phyloP scores from a whole-genome alignment of 495 filamentous ascomycete species.

The Aspergillus asperescens region DNA sequence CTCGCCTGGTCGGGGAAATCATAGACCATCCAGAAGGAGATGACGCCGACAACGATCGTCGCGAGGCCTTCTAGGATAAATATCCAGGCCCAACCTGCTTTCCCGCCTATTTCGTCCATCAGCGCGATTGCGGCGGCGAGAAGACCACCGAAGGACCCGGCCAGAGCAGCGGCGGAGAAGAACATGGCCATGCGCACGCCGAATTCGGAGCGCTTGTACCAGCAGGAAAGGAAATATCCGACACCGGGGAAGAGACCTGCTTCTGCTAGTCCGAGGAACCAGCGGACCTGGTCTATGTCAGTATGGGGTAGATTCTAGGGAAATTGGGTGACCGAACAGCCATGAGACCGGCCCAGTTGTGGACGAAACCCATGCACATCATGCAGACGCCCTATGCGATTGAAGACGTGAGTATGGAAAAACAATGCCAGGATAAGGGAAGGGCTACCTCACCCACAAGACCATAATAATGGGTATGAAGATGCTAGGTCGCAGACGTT shows the following conservation, averaged over 20 bases:
- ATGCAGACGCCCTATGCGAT: slow-evolving; percentile 66
- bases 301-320: neutral
- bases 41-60: slow-evolving; percentile 59
- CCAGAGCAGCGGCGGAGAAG: slow-evolving; percentile 58
- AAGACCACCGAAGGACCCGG: slow-evolving; percentile 62
- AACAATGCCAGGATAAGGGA: no score
- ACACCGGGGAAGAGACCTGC: slow-evolving; percentile 85
- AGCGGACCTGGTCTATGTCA: slow-evolving; percentile 46
- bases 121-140: slow-evolving; percentile 59
- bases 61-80: slow-evolving; percentile 59
- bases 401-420: neutral
- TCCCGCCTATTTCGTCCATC: slow-evolving; percentile 56
- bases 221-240: slow-evolving; percentile 83
- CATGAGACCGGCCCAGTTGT: slow-evolving; percentile 74
- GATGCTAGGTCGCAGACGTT: slow-evolving; percentile 65
- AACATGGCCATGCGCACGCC: slow-evolving; percentile 79
- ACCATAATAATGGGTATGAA: slow-evolving; percentile 59
- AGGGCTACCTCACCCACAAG: slow-evolving; percentile 39
- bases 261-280: slow-evolving; percentile 79
- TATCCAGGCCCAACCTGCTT: slow-evolving; percentile 69
- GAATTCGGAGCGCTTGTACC: slow-evolving; percentile 79
- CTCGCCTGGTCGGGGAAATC: slow-evolving; percentile 82
- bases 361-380: slow-evolving; percentile 76
- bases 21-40: slow-evolving; percentile 79
- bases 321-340: slow-evolving; percentile 33